Evolutionary conservation across 2,329 filamentous ascomycete genomes (phyloP).

Genomic region (Sporothrix variecibatus): DNA sequence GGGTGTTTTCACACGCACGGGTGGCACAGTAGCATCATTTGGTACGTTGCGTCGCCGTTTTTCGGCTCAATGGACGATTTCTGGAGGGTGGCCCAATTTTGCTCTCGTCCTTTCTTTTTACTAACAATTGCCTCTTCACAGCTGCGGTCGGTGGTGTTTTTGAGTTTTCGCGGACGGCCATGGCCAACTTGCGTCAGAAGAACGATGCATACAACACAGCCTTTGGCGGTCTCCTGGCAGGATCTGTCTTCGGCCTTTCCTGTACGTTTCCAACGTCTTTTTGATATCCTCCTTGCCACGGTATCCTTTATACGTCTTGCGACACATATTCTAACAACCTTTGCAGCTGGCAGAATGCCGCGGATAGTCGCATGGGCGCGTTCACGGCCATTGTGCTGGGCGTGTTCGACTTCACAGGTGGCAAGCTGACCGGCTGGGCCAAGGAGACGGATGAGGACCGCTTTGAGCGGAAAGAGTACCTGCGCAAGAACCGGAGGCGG

Average conservation of each 20-base stretch:
- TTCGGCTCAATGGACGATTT: background rate
- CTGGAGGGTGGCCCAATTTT: background rate
- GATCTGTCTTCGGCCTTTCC: constrained; percentile 69
- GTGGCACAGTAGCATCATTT: constrained; percentile 69
- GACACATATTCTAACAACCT: background rate
- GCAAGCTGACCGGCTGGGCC: constrained; percentile 51
- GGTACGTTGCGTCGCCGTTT: constrained; percentile 45
- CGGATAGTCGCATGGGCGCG: constrained; percentile 66
- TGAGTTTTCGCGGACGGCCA: constrained; percentile 72
- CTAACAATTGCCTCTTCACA: constrained; percentile 40
- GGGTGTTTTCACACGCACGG: constrained; percentile 78
- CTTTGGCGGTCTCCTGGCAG: constrained; percentile 75
- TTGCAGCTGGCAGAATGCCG: constrained; percentile 64
- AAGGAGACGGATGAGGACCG: constrained; percentile 63
- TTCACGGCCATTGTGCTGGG: constrained; percentile 59
- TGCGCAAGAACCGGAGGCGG: constrained; percentile 73
- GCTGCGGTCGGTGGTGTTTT: constrained; percentile 74
- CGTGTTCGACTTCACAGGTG: constrained; percentile 69
- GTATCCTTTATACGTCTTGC: background rate
- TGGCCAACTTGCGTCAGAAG: constrained; percentile 83
- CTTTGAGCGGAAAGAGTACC: constrained; percentile 71
- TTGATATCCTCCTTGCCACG: background rate
- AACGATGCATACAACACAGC: constrained; percentile 76
- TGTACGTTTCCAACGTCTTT: constrained; percentile 53
- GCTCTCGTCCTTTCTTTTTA: background rate